Evolutionary conservation across 2,329 filamentous ascomycete species (phyloP).

Genomic region (Penicillium brasilianum): DNA sequence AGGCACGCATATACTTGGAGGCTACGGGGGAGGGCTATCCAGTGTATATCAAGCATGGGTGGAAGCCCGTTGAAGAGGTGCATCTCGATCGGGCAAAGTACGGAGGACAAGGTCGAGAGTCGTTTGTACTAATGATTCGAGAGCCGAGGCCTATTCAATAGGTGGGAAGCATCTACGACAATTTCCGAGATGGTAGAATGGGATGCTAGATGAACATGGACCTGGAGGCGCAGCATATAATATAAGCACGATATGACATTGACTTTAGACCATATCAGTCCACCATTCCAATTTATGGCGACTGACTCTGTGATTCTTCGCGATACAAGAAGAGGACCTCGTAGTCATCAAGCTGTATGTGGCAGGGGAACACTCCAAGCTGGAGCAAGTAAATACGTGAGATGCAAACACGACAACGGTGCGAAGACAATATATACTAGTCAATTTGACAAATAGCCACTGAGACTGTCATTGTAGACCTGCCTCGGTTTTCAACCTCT

Average conservation of each 20-base stretch:
- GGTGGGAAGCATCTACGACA: background rate
- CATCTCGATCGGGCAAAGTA: constrained; percentile 42
- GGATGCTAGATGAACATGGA: background rate
- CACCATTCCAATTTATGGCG: background rate
- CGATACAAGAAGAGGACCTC: too few species aligned
- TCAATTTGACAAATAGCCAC: too few species aligned
- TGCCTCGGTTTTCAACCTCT: background rate
- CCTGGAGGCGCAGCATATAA: background rate
- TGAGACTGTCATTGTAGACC: too few species aligned
- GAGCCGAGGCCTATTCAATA: constrained; percentile 19
- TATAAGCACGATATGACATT: background rate
- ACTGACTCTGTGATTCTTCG: too few species aligned
- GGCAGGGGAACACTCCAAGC: too few species aligned
- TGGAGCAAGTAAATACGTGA: too few species aligned
- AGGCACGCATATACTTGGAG: constrained; percentile 56
- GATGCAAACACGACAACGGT: too few species aligned
- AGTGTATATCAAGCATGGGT: constrained; percentile 58
- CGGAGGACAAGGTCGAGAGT: constrained; percentile 28
- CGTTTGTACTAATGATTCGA: constrained; percentile 35
- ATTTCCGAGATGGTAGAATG: background rate
- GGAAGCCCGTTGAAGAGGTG: constrained; percentile 46
- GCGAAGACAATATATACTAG: too few species aligned
- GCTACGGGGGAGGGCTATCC: constrained; percentile 55
- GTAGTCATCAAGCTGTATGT: too few species aligned
- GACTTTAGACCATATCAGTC: background rate